Evolutionary conservation across 345 rosid genomes (phyloP), one percentile per base, ranked within the genome.

Genomic region (Abelmoschus esculentus): DNA sequence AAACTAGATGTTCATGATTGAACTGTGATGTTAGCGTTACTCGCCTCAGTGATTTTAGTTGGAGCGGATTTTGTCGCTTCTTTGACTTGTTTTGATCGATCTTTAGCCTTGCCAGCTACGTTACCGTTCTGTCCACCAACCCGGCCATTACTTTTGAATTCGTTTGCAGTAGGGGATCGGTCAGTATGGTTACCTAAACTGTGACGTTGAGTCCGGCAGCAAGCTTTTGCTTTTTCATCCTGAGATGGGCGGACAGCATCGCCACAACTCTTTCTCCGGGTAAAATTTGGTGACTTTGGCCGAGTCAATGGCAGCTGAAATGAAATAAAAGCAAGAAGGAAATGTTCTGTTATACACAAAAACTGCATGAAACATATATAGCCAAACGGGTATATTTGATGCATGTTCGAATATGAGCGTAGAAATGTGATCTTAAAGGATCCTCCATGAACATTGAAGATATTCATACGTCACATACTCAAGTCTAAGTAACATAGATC

Each of bases 261-360:
- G 32, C 90, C 62, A 60, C 93, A 90, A 86, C 99, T 95, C 90
- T 82, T 95, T 83, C 98, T 87, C 47, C 96, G 83, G 78, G 75
- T 70, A 40, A 87, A 81, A 46, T 83, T 87, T 32, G 91, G 91
- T 50, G 91, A 91, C 72, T 83, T 82, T 31, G 97, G 89, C 57
- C 88, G 85, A 74, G 97, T 91, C 80, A 95, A 65, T n/a, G 99
- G 99, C 73, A 88, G 75, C 99, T 95, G 84, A 55, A 32, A 77
- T 17, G 59, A 54, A 55, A 77, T 49, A 74, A 38, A 61, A 61
- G 28, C 42, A 72, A 73, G 58, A 50, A 49, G n/a, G 44, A 49
- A 52, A 67, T 15, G 60, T 32, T 52, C 36, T 2, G 34, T 34
- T 28, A 67, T 42, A 31, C n/a, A 67, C 12, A 31, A 53, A 32